Evolutionary conservation across 495 filamentous ascomycete genomes (phyloP), one percentile per base, ranked within the genome.

Genomic region (Podospora pseudopauciseta): DNA sequence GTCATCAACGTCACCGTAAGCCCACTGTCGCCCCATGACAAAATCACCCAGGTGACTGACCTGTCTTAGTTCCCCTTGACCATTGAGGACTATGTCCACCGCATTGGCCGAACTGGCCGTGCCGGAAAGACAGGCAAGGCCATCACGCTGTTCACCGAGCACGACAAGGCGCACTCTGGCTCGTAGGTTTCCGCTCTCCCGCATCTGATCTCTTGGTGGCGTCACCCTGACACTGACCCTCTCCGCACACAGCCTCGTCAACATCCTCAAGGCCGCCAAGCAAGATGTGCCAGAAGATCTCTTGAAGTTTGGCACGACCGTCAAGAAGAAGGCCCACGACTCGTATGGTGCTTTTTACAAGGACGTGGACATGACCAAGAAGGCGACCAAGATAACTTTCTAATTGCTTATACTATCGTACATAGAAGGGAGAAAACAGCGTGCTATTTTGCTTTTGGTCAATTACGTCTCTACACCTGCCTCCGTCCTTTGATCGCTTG

Each of bases 251-350:
- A 84, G 82, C 19, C 83, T 99, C 67, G 90, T 97, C 77, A 97
- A 97, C 75, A 92, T 99, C 61, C 84, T 99, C 53, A 93, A 91
- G 76, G 91, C 88, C 11, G 94, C 95, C 5, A 91, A 91, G 62
- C 95, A 98, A 74, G 84, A 88, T 5, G 91, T 99, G 1, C 95
- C 95, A 4, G 92, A 97, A 49, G 90, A 88, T 15, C 80, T 98
- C 49, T 77, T 97, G 69, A 97, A 95, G 75, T 99, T 97, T 70
- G 95, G 95, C 65, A 94, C 91, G n/a, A 97, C 94, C 16, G 95
- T 99, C 34, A 98, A 97, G 86, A 97, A 96, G 85, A 98, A 97
- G 91, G 87, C 86, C 56, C 94, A 99, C 78, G 91, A 91, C 65
- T 88, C 88, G 9, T 99, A 97, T 76, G 95, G 95, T 58, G 91